Conservation (phyloP, 352 stramenopile genomes). For the Detonula confervacea region DNA sequence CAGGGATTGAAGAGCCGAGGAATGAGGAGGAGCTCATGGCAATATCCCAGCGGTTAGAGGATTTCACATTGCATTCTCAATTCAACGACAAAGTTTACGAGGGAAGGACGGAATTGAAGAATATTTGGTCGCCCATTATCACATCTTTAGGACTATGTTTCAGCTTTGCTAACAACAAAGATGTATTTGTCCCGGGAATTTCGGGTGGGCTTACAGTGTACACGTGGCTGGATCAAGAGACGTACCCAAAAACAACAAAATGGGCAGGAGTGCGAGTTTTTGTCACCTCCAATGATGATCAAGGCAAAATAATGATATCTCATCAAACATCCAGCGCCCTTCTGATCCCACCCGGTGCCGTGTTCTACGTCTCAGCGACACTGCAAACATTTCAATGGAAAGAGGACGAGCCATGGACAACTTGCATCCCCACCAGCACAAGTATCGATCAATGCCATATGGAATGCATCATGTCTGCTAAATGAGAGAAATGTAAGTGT, state of each 20-base stretch:
- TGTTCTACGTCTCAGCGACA: background rate
- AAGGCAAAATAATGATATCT: background rate
- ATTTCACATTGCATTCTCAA: constrained; percentile 15
- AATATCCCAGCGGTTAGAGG: constrained; percentile 12
- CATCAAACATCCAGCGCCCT: background rate
- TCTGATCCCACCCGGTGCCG: background rate
- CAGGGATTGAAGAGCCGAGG: constrained; percentile 14
- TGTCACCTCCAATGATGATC: background rate
- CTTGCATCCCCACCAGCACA: background rate
- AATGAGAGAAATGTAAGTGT: background rate
- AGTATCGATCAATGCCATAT: constrained; percentile 5
- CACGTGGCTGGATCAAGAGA: background rate
- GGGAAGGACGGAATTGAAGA: background rate
- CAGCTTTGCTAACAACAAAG: constrained; percentile 17
- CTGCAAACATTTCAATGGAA: background rate
- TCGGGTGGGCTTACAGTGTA: background rate
- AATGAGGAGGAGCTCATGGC: constrained; percentile 7
- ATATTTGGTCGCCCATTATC: constrained; percentile 7
- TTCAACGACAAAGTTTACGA: constrained; percentile 11
- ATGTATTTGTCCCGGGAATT: constrained; percentile 4
- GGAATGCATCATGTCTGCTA: constrained; percentile 9
- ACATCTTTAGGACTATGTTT: constrained; percentile 9
- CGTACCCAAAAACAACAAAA: background rate
- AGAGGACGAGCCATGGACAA: constrained; percentile 12
- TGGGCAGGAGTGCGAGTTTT: constrained; percentile 8